These are phyloP conservation scores for Harringtonia lauricola DNA, from an alignment of 2,329 filamentous ascomycete genomes.

Conservation along the genomic window DNA sequence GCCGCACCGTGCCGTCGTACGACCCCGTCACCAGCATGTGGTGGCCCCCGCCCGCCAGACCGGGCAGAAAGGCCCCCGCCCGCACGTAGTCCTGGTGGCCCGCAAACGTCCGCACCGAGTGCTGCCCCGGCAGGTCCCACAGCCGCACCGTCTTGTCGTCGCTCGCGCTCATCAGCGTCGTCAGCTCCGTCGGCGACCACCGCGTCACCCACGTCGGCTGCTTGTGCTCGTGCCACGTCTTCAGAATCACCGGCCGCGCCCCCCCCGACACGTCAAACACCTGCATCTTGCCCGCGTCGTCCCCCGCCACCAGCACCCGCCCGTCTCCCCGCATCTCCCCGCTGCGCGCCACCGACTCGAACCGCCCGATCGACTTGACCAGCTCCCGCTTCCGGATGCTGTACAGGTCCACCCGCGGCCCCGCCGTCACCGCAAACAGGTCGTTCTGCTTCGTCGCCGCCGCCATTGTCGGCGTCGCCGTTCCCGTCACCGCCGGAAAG, in stretches of 20 bases:
- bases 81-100: conserved; percentile 93
- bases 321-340: conserved; percentile 85
- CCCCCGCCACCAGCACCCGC: conserved; percentile 78
- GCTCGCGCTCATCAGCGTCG: conserved; percentile 75
- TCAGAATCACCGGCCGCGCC: conserved; percentile 74
- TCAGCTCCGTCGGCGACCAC: conserved; percentile 85
- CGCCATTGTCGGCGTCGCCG: conserved; percentile 27
- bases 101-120: conserved; percentile 64
- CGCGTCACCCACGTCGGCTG: conserved; percentile 87
- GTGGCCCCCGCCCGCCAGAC: conserved; percentile 26
- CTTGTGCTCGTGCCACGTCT: conserved; percentile 91
- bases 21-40: conserved; percentile 79
- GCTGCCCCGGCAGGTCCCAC: conserved; percentile 83
- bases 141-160: conserved; percentile 88
- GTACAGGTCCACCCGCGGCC: conserved; percentile 86
- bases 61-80: conserved; percentile 74
- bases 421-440: conserved; percentile 87
- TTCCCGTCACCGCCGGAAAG: conserved; percentile 41
- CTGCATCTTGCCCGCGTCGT: conserved; percentile 85
- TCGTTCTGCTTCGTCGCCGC: conserved; percentile 44
- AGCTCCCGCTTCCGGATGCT: conserved; percentile 85
- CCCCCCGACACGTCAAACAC: conserved; percentile 69
- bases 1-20: conserved; percentile 85
- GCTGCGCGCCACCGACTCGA: conserved; percentile 81
- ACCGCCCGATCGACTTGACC: conserved; percentile 87